phyloP scores from a whole-genome alignment of 495 filamentous ascomycete genomes.

The Tetracladium setigerum region DNA sequence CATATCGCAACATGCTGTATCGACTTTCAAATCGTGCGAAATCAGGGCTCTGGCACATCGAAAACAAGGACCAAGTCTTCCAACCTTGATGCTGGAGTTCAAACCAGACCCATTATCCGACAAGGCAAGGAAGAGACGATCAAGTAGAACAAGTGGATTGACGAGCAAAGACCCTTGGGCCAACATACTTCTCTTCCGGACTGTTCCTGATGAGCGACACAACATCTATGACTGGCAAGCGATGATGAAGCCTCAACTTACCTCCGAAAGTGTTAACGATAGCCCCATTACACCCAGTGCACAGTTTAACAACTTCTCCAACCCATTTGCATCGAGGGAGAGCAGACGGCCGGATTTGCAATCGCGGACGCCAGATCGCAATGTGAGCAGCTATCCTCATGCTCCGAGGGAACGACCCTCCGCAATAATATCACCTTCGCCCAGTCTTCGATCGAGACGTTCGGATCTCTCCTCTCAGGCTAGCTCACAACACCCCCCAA shows the following conservation, averaged over 20 bases:
- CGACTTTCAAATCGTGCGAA: conserved; percentile 42
- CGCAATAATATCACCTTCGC: conserved; percentile 27
- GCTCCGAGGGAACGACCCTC: conserved; percentile 15
- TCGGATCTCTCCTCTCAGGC: conserved; percentile 47
- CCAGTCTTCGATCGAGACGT: conserved; percentile 43
- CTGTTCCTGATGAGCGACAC: conserved; percentile 13
- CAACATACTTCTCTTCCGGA: conserved; percentile 20
- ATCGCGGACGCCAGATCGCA: conserved; percentile 1
- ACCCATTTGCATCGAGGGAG: conserved; percentile 18
- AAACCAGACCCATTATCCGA: conserved; percentile 41
- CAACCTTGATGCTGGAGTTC: conserved; percentile 42
- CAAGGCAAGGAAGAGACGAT: conserved; percentile 46
- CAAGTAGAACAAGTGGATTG: conserved; percentile 45
- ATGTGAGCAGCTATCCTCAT: conserved; percentile 11
- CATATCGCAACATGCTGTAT: conserved; percentile 40
- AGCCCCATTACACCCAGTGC: conserved; percentile 10
- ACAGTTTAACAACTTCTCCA: conserved; percentile 14
- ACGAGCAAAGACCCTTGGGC: conserved; percentile 16
- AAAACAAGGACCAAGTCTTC: conserved; percentile 41
- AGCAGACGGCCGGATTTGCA: conserved; percentile 7
- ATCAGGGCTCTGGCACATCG: conserved; percentile 44
- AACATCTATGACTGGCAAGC: conserved; percentile 21
- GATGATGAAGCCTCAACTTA: conserved; percentile 14
- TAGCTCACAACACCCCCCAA: conserved; percentile 33
- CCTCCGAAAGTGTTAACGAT: conserved; percentile 4